Evolutionary conservation across 148 eudicot species (phyloP).

Genomic region (Fagopyrum tataricum): DNA sequence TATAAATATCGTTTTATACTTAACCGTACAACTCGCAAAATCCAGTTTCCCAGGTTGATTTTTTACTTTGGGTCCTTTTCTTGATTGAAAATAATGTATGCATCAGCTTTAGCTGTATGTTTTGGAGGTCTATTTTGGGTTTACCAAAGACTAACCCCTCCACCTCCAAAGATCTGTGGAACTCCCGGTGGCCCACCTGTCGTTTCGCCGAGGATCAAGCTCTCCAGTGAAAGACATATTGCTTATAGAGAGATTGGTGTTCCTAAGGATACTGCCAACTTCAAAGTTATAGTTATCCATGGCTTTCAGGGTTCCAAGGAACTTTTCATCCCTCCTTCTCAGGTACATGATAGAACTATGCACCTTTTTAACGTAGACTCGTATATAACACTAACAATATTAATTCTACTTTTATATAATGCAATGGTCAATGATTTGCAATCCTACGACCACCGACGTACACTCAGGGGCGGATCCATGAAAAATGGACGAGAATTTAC

Average conservation of each 20-base stretch:
- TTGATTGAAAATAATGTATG: conserved; percentile 18
- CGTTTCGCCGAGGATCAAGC: conserved; percentile 28
- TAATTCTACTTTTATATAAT: too few species aligned
- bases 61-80: neutral
- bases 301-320: conserved; percentile 36
- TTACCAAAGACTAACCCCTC: conserved; percentile 23
- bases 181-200: conserved; percentile 27
- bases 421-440: too few species aligned
- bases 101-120: conserved; percentile 13
- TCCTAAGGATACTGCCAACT: conserved; percentile 15
- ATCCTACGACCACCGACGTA: too few species aligned
- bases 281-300: conserved; percentile 26
- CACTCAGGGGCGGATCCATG: too few species aligned
- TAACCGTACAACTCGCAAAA: neutral
- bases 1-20: neutral
- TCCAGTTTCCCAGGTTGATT: neutral
- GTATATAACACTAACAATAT: too few species aligned
- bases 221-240: conserved; percentile 38
- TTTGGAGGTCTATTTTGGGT: conserved; percentile 19
- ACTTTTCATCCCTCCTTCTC: conserved; percentile 26
- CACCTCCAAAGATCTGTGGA: conserved; percentile 31
- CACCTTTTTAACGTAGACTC: too few species aligned
- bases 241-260: conserved; percentile 32
- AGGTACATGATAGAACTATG: too few species aligned
- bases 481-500: too few species aligned